Evolutionary conservation across 148 eudicot genomes (phyloP), one percentile per base, ranked within the genome.

Genomic region (Salicornia ramosissima): DNA sequence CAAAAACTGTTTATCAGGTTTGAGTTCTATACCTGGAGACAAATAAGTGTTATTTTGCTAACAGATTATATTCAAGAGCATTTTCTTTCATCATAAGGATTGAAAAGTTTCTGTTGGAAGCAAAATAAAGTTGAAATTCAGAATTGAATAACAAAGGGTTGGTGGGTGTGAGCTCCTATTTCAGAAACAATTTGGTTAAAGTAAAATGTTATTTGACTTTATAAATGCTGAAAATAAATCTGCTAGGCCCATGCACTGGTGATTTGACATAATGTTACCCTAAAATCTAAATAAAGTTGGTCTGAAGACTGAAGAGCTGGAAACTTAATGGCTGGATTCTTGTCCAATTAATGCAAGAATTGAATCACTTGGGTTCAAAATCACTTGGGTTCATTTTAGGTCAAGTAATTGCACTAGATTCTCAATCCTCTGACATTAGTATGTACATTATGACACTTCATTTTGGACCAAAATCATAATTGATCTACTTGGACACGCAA

Each of bases 1-100:
- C 91, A 43, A 88, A 90, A 80, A 90, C 94, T 59, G 98, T 92
- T 43, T 86, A 90, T 78, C 91, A 88, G 96, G 97, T 92, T 65
- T 66, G 75, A 43, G 30, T 43, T 77, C 15, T 65, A 6, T 18
- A 24, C 29, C 16, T 52, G 34, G 24, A 16, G 10, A 22, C 16
- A 10, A 11, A 26, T 45, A 46, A 10, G 15, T 54, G 42, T 12
- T 26, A 50, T 3, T 25, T 39, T n/a, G n/a, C n/a, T n/a, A n/a
- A n/a, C n/a, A n/a, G 30, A 62, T 39, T 25, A 30, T 16, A 3
- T 24, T 18, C 49, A 57, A 57, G 45, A 29, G 49, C 71, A 29
- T 19, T 14, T 19, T 42, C 13, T 50, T 1, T 19, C 36, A 63
- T 10, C 39, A 16, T 12, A 34, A 51, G 21, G 24, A 16, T 54